phyloP scores from a whole-genome alignment of 148 eudicot genomes.

The Polygonum aviculare region DNA sequence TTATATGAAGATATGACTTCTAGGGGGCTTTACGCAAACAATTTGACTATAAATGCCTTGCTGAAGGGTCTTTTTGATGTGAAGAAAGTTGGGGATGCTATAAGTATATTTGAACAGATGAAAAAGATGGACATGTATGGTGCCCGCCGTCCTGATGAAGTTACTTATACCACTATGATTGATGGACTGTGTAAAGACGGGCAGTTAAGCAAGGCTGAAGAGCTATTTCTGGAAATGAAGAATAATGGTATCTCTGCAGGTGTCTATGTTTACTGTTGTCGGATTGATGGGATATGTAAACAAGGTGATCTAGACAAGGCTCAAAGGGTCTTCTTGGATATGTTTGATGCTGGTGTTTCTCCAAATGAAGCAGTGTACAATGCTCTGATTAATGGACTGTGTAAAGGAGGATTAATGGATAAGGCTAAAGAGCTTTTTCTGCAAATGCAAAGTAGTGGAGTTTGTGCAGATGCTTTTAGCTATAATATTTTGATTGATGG shows the following conservation, averaged over 20 bases:
- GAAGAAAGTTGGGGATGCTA: neutral
- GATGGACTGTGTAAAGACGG: slow-evolving; percentile 24
- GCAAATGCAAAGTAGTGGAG: neutral
- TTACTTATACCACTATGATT: slow-evolving; percentile 15
- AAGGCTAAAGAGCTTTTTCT: neutral
- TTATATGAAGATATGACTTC: neutral
- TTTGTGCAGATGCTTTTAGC: neutral
- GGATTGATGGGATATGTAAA: slow-evolving; percentile 19
- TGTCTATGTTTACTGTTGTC: slow-evolving; percentile 20
- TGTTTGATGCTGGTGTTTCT: neutral
- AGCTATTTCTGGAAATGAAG: slow-evolving; percentile 16
- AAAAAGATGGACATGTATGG: neutral
- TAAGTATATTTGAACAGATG: neutral
- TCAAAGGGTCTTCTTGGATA: neutral
- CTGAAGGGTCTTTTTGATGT: neutral
- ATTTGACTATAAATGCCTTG: neutral
- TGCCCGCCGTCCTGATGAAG: neutral
- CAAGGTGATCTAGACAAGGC: neutral
- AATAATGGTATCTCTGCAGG: slow-evolving; percentile 7
- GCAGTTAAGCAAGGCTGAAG: slow-evolving; percentile 14
- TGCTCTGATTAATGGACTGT: neutral
- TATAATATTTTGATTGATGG: slow-evolving; percentile 9
- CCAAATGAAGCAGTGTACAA: neutral
- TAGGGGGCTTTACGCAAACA: neutral
- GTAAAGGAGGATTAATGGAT: neutral